A percentile compares a stretch with the other conserved stretches of the same genome.
phyloP scores from a whole-genome alignment of 2,329 filamentous ascomycete species.

The Trichothecium roseum region DNA sequence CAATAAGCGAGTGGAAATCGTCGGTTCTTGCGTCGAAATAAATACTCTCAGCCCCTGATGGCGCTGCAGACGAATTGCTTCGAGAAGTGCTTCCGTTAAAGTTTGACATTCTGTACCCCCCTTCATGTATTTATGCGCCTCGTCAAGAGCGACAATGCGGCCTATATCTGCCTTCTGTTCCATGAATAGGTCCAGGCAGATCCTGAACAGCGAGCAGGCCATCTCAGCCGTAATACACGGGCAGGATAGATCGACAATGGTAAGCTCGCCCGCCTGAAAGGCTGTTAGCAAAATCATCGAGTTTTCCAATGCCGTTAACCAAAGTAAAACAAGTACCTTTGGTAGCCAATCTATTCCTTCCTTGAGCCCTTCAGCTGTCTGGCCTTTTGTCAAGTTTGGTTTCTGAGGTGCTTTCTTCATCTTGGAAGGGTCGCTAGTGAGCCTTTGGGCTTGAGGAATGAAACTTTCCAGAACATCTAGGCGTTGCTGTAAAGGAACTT shows the following conservation, averaged over 20 bases:
- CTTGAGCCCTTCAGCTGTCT: too few species aligned
- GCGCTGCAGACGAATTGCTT: conserved; percentile 58
- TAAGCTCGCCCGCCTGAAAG: conserved; percentile 20
- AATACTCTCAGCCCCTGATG: conserved; percentile 57
- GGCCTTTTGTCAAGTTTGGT: too few species aligned
- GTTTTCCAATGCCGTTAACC: not conserved
- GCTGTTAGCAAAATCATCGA: not conserved
- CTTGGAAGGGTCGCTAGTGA: too few species aligned
- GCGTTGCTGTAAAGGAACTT: conserved; percentile 33
- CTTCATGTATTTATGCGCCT: conserved; percentile 70
- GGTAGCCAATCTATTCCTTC: conserved; percentile 11
- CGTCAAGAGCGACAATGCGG: conserved; percentile 59
- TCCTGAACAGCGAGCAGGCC: conserved; percentile 63
- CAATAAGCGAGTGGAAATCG: conserved; percentile 56
- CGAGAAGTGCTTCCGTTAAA: conserved; percentile 53
- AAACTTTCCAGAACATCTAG: conserved; percentile 41
- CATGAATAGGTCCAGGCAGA: conserved; percentile 57
- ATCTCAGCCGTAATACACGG: conserved; percentile 56
- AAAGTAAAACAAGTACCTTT: conserved; percentile 8
- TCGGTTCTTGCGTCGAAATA: conserved; percentile 70
- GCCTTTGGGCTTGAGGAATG: too few species aligned
- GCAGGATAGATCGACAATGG: conserved; percentile 57
- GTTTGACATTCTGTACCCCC: conserved; percentile 37
- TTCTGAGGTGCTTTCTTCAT: conserved; percentile 1
- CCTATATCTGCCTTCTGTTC: conserved; percentile 36